Evolutionary conservation across 2,329 filamentous ascomycete genomes (phyloP), one percentile per base, ranked within the genome.

Genomic region (Ascocoryne sarcoides): DNA sequence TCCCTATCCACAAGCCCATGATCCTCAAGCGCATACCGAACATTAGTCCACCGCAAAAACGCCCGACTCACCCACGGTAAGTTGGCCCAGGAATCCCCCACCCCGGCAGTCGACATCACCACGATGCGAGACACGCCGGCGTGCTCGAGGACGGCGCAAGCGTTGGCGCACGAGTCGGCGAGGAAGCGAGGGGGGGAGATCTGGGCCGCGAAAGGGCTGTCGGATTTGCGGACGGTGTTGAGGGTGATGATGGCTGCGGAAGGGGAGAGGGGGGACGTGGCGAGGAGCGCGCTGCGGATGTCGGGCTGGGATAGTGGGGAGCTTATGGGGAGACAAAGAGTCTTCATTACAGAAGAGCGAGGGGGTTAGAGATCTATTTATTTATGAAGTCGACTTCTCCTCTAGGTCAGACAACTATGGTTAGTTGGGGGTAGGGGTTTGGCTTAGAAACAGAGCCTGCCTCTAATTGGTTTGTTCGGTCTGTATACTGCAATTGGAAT

Each of bases 81-180:
- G 2, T 56, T 58, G 1, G 7, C 41, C 62, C 60, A 63, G 16
- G 61, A 64, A 39, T 65, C 60, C 4, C 62, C 64, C 14, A 56
- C 62, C 19, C 63, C 64, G 2, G 58, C 60, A 3, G 62, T 65
- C 3, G 63, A 65, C 60, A 65, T 61, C 10, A 65, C 48, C 1
- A 64, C 57, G 5, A 65, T 45, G 34, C 61, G 61, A 43, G 36
- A 36, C 44, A 60, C 49, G 32, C 58, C 57, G 14, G 53, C 54
- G 2, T 62, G 29, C 29, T 53, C 40, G 17, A 65, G 42, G 19
- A 60, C 60, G 21, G 57, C 55, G 38, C 60, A 62, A 4, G 43
- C 37, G 38, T 60, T 63, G 47, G 58, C 57, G 37, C 56, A 60
- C 0, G 62, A 64, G 50, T 65, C 61, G 10, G 61, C 60, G 1